phyloP scores from a whole-genome alignment of 2,329 filamentous ascomycete species.

The Didymella glomerata region DNA sequence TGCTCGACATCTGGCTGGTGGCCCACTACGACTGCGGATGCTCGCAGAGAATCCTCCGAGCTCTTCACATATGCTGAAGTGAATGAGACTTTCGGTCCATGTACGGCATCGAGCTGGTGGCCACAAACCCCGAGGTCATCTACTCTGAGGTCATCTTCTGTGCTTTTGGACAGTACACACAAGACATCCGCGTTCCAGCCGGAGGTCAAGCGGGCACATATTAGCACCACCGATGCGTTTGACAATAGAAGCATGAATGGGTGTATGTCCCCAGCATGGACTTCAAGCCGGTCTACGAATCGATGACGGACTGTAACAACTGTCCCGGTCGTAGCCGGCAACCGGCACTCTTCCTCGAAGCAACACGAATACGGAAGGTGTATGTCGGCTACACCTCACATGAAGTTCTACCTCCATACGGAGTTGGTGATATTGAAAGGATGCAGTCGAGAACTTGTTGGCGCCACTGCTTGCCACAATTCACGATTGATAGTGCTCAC shows the following conservation, averaged over 20 bases:
- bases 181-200: conserved; percentile 21
- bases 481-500: not conserved
- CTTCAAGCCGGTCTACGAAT: not conserved
- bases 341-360: not conserved
- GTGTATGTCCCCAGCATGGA: conserved; percentile 17
- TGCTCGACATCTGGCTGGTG: conserved; percentile 37
- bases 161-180: conserved; percentile 11
- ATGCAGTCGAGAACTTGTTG: conserved; percentile 4
- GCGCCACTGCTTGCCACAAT: conserved; percentile 3
- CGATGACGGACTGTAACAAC: not conserved
- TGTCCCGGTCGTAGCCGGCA: conserved; percentile 7
- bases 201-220: not conserved
- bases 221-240: not conserved
- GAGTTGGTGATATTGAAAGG: not conserved
- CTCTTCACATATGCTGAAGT: conserved; percentile 21
- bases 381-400: not conserved
- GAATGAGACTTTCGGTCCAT: conserved; percentile 3
- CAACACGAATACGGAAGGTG: conserved; percentile 13
- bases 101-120: conserved; percentile 28
- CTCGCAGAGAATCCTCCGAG: conserved; percentile 9
- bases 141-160: conserved; percentile 7
- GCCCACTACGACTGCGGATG: conserved; percentile 10
- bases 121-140: conserved; percentile 19
- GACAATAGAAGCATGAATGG: conserved; percentile 4
- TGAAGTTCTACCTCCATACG: not conserved